These are phyloP conservation scores for Chytriomyces hyalinus DNA, from an alignment of 192 early-diverging fungal species.

Conservation along the genomic window DNA sequence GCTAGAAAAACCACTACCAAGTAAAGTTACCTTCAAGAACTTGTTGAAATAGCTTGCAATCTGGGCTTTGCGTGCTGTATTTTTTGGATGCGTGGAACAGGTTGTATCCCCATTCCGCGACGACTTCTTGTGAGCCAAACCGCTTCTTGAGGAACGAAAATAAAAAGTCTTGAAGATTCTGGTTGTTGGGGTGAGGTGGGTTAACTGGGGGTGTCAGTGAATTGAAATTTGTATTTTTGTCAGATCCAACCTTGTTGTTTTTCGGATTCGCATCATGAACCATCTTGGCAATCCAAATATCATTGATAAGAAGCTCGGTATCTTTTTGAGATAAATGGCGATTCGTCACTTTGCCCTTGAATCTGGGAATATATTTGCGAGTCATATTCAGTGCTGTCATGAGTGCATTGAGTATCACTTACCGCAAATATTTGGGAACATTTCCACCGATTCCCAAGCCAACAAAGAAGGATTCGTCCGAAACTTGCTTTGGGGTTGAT, in stretches of 20 bases:
- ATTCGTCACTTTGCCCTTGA: not conserved
- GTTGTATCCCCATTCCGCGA: conserved; percentile 70
- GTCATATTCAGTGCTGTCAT: too few species aligned
- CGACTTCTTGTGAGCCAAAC: conserved; percentile 58
- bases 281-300: conserved; percentile 63
- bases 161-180: conserved; percentile 56
- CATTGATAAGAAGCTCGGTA: conserved; percentile 47
- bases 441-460: conserved; percentile 1
- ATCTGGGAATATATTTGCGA: not conserved
- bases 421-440: conserved; percentile 29
- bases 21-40: conserved; percentile 44
- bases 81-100: conserved; percentile 31
- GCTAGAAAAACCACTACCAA: not conserved
- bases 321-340: too few species aligned
- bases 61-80: conserved; percentile 20
- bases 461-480: not conserved
- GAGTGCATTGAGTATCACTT: too few species aligned
- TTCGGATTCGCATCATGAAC: conserved; percentile 45
- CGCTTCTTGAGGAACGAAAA: conserved; percentile 63
- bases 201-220: too few species aligned
- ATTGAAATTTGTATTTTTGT: too few species aligned
- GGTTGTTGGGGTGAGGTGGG: too few species aligned
- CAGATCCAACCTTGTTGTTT: conserved; percentile 12
- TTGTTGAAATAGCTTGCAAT: conserved; percentile 50
- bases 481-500: too few species aligned